Conservation (phyloP, 2,329 filamentous ascomycete species). For the Colletotrichum sp. region DNA sequence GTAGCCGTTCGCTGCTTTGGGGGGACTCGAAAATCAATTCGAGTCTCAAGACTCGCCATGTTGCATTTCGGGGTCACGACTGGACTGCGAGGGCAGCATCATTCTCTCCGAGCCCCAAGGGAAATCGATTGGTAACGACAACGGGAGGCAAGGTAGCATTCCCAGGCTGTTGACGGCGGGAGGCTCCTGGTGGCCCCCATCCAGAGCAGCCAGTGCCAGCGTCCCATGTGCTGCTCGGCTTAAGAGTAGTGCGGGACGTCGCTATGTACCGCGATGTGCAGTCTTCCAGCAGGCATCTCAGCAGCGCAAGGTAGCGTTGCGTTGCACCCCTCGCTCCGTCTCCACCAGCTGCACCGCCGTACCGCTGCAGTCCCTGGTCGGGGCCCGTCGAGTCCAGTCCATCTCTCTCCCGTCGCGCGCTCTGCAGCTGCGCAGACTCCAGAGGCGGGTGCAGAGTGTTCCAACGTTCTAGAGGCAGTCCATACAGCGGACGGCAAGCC, state of each 20-base stretch:
- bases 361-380: background rate
- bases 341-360: conserved; percentile 1
- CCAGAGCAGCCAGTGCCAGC: background rate
- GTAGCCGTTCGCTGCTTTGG: background rate
- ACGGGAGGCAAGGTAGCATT: conserved; percentile 8
- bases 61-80: background rate
- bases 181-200: conserved; percentile 19
- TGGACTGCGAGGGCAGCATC: background rate
- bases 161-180: conserved; percentile 14
- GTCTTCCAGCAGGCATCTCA: background rate
- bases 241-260: background rate
- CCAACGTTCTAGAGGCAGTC: background rate
- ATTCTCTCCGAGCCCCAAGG: background rate
- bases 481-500: background rate
- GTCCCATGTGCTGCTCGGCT: background rate
- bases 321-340: background rate
- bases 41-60: background rate
- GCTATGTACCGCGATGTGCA: background rate
- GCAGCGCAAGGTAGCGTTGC: background rate
- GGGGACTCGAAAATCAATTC: background rate
- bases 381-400: background rate
- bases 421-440: background rate
- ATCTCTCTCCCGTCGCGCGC: background rate
- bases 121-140: conserved; percentile 8
- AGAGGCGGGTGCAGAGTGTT: background rate